Evolutionary conservation across 345 rosid species (phyloP), one percentile per base, ranked within the genome.

Genomic region (Bretschneidera sinensis): DNA sequence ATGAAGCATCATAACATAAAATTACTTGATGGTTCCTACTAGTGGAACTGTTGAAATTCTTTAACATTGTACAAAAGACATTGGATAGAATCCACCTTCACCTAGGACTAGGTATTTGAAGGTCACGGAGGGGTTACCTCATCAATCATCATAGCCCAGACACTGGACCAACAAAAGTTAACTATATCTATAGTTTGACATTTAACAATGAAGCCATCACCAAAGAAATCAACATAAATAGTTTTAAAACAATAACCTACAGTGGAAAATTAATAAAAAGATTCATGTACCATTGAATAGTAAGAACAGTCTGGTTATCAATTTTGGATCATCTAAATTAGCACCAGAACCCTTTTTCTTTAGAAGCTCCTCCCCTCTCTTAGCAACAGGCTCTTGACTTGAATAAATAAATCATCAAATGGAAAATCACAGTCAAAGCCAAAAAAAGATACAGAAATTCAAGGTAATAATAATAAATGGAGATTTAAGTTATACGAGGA

Each of bases 371-470:
- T 87, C 95, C 70, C 98, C 98, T 77, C 85, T 82, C 76, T 75
- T 86, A 66, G 81, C 72, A 69, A 92, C 96, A 67, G 86, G 75
- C 66, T 83, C 95, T 85, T 87, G 97, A 74, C 97, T 90, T 70
- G 77, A 75, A 65, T 71, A 60, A 61, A 69, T 49, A 65, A 55
- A 71, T 67, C 64, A 73, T 50, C 56, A 78, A 65, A 69, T 67
- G n/a, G 24, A 49, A 65, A 60, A 68, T 63, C 45, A 60, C 51
- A 35, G 59, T 64, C 33, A 17, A 71, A 69, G 53, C 20, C 21
- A 43, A 63, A 23, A 57, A 63, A 43, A 17, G 24, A 34, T 54
- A 20, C 8, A 74, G 24, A 16, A 57, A 34, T 19, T 61, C 28
- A 21, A 74, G 55, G 10, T 39, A 7, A 5, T 5, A 39, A 39